Base-by-base conservation (phyloP, 768 basidiomycete species). In the Mrakia blollopis region DNA sequence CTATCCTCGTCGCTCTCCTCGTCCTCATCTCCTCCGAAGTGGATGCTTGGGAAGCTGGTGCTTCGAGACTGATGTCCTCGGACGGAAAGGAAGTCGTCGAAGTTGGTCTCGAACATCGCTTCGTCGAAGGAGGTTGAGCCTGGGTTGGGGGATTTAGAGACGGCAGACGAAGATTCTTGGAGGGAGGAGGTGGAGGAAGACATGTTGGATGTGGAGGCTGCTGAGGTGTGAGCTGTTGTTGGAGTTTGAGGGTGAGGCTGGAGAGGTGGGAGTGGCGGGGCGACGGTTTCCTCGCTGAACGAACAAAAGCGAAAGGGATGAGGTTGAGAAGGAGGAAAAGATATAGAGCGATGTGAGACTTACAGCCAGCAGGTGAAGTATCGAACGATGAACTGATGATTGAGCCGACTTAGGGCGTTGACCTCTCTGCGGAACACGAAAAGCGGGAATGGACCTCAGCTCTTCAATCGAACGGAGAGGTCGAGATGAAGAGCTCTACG, bases 361-460 rank as follows among this genome's bases (percentile, higher is more conserved):
- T 3, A 57, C 10, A 77, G 76, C 76, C 76, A 77, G 47, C 70
- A 72, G 62, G 71, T 63, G 62, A 71, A 77, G 71, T 77, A 77
- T 13, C 75, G 89, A 28, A 97, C 95, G 80, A 98, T 91, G 84
- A 91, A 92, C 11, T 91, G 90, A 82, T 98, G 94, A 57, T 90
- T 91, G 39, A 98, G 87, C 44, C 90, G 86, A 80, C 91, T 92
- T n/a, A 97, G 85, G 0, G 92, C 92, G 78, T 91, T 92, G 67
- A 96, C 93, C 54, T 74, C 30, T 35, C 60, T 28, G 60, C 18
- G 47, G 2, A 14, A 3, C 16, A 50, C 7, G 44, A 47, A 47
- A 14, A 16, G 47, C 16, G n/a, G 21, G 14, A 50, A 21, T 18
- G 47, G 16, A 50, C 16, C 16, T 39, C 44, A 47, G 67, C 50